These are phyloP conservation scores for Xylaria sp. DNA, from an alignment of 2,329 filamentous ascomycete genomes.

Conservation along the genomic window DNA sequence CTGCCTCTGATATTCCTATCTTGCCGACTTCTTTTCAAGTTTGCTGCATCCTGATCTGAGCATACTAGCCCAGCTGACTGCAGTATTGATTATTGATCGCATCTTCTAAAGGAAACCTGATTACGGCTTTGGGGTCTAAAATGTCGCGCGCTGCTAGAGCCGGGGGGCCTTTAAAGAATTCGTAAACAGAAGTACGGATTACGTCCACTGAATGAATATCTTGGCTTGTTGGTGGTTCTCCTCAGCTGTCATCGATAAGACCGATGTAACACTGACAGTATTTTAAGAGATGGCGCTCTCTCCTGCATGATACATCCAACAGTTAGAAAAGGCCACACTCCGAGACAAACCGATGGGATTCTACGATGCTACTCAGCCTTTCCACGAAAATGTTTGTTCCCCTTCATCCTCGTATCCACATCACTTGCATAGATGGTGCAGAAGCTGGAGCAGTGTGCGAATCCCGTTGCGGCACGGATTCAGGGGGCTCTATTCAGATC, in stretches of 20 bases:
- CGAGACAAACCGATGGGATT: slow-evolving; percentile 24
- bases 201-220: background rate
- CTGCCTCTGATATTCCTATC: background rate
- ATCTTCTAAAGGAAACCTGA: background rate
- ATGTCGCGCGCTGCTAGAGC: background rate
- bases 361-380: slow-evolving; percentile 26
- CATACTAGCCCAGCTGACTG: background rate
- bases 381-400: background rate
- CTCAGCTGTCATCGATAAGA: slow-evolving; percentile 28
- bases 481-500: slow-evolving; percentile 12
- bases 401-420: slow-evolving; percentile 21
- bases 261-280: slow-evolving; percentile 35
- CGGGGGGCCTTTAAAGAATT: background rate
- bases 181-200: background rate
- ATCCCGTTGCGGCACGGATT: slow-evolving; percentile 1
- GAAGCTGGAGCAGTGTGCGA: slow-evolving; percentile 6
- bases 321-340: slow-evolving; percentile 1
- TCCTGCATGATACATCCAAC: slow-evolving; percentile 29
- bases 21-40: background rate
- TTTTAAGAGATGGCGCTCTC: slow-evolving; percentile 22
- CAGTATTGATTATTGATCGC: slow-evolving; percentile 1
- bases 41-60: background rate
- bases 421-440: slow-evolving; percentile 19
- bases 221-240: slow-evolving; percentile 6
- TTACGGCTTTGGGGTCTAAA: slow-evolving; percentile 22